Evolutionary conservation across 345 rosid genomes (phyloP), one percentile per base, ranked within the genome.

Genomic region (Citropsis articulata): DNA sequence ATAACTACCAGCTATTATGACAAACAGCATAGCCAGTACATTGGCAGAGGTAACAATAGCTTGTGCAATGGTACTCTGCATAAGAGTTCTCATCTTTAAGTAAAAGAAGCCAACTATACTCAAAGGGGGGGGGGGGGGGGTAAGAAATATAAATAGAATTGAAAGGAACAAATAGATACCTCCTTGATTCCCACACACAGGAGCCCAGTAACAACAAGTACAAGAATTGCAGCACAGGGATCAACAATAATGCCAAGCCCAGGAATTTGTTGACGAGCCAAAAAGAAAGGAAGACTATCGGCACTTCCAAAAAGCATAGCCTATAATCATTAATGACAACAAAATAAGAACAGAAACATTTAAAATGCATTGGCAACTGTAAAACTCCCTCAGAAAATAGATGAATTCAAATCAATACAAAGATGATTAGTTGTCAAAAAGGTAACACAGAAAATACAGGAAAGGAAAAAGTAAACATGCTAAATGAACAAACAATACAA

Each of bases 151-250:
- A 78, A 33, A 33, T 33, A 21, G 50, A 45, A 78, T 31, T 77
- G n/a, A 81, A 63, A 79, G 70, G 62, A 24, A 50, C 28, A 69
- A 38, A 25, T 71, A 59, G 36, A 38, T 84, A 94, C 99, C 98
- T 96, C 99, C 88, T 96, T 96, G 78, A 96, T 94, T 84, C 99
- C 99, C 60, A 89, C 83, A 36, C 99, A 96, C 89, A 96, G 80
- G 62, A 96, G 92, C 82, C 97, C 99, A 53, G 97, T 91, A 50
- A 92, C 98, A 57, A 91, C 24, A 72, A 92, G 78, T 28, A 96
- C 98, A 53, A 96, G 84, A 80, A 90, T 16, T 72, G 94, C 90
- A 76, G 99, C 97, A 87, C 97, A 92, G 14, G 99, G 99, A 73
- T 96, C 99, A 48, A 96, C 95, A 79, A 89, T 89, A 77, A 96